Evolutionary conservation across 768 basidiomycete species (phyloP).

Genomic region (Agrocybe praecox): DNA sequence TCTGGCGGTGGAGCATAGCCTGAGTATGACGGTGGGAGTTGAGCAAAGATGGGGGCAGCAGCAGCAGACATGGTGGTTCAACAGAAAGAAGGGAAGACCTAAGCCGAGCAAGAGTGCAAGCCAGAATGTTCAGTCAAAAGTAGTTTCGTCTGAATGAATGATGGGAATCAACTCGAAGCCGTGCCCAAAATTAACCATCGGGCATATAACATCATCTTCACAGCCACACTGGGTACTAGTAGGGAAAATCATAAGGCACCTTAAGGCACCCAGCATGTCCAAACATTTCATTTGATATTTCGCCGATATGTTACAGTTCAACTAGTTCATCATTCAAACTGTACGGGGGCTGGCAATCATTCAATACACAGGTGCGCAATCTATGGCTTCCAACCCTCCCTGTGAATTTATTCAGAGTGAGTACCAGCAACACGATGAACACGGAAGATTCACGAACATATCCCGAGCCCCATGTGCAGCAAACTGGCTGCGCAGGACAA

Average conservation of each 20-base stretch:
- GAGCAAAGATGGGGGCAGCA: background rate
- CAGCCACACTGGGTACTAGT: background rate
- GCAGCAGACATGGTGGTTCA: background rate
- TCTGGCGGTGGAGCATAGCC: background rate
- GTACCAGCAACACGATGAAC: background rate
- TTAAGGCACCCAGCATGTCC: no score
- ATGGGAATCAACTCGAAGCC: background rate
- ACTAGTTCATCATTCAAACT: no score
- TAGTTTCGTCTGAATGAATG: background rate
- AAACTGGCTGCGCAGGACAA: background rate
- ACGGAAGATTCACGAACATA: background rate
- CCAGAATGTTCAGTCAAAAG: background rate
- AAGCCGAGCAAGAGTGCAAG: background rate
- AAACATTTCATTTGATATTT: no score
- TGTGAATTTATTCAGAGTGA: background rate
- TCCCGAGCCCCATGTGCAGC: background rate
- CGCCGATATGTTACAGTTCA: no score
- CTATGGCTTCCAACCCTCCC: background rate
- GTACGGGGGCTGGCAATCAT: background rate
- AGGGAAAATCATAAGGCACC: no score
- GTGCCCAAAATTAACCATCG: background rate
- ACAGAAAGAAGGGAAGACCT: background rate
- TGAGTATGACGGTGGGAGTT: conserved; percentile 27
- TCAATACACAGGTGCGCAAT: background rate
- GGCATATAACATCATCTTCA: background rate